Conservation (phyloP, 345 rosid genomes). For the Turritis glabra region DNA sequence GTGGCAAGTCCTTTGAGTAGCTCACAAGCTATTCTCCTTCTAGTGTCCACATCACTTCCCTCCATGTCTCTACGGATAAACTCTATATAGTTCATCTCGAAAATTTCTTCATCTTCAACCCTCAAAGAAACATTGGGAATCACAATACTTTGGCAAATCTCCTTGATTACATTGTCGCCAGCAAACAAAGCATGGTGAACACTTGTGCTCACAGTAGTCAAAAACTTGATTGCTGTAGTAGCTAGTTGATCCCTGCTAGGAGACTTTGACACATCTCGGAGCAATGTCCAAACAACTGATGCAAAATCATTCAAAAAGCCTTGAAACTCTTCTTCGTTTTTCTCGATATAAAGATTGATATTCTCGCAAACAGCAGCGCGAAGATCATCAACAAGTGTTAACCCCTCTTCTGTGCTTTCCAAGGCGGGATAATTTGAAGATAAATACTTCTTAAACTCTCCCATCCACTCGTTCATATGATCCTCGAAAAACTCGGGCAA, state of each 20-base stretch:
- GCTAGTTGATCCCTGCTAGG: constrained; percentile 78
- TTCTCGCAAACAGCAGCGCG: constrained; percentile 92
- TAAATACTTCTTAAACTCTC: constrained; percentile 76
- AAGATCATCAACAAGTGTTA: constrained; percentile 64
- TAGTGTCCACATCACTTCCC: constrained; percentile 96
- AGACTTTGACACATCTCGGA: constrained; percentile 67
- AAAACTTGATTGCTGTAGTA: constrained; percentile 88
- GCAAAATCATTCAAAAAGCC: constrained; percentile 71
- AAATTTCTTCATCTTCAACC: constrained; percentile 96
- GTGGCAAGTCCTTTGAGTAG: constrained; percentile 90
- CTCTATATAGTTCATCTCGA: constrained; percentile 95
- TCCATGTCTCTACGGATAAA: constrained; percentile 99
- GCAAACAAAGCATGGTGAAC: constrained; percentile 90
- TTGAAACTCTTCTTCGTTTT: constrained; percentile 90
- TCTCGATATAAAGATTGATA: constrained; percentile 93
- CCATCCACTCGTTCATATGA: constrained; percentile 94
- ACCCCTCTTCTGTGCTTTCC: constrained; percentile 59
- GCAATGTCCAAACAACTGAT: constrained; percentile 84
- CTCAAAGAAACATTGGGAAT: constrained; percentile 91
- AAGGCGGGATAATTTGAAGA: constrained; percentile 57
- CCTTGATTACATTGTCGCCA: constrained; percentile 68
- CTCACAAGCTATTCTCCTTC: constrained; percentile 98
- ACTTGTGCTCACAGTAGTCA: constrained; percentile 92
- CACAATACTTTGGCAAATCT: constrained; percentile 89
- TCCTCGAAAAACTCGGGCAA: constrained; percentile 96